These are phyloP conservation scores for Filosporella fistucella DNA, from an alignment of 495 filamentous ascomycete genomes.

Conservation along the genomic window DNA sequence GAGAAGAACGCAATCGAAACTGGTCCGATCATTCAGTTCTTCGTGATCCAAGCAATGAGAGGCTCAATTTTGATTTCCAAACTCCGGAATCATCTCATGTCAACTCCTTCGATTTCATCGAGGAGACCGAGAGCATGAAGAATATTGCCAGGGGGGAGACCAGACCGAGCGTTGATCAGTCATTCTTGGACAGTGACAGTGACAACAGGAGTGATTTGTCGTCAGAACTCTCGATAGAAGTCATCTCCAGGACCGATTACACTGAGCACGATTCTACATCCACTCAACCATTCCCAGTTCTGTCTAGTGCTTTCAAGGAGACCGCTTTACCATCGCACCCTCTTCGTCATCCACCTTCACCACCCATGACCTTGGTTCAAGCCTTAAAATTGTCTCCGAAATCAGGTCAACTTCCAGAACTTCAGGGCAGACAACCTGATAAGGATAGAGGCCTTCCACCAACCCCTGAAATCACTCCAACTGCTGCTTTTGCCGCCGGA, in stretches of 20 bases:
- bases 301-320: conserved; percentile 32
- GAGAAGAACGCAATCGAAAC: conserved; percentile 13
- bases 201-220: conserved; percentile 73
- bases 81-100: conserved; percentile 29
- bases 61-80: conserved; percentile 10
- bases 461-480: conserved; percentile 48
- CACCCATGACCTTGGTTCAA: conserved; percentile 69
- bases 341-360: conserved; percentile 66
- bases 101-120: conserved; percentile 45
- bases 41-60: conserved; percentile 21
- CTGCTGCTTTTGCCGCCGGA: conserved; percentile 5
- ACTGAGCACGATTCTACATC: conserved; percentile 25
- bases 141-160: conserved; percentile 38
- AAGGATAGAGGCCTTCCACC: conserved; percentile 37
- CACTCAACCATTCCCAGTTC: conserved; percentile 32
- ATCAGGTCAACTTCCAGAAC: conserved; percentile 38
- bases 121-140: conserved; percentile 53
- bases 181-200: conserved; percentile 64
- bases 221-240: conserved; percentile 73
- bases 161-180: conserved; percentile 41
- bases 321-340: conserved; percentile 53
- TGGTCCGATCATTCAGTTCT: conserved; percentile 23
- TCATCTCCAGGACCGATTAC: conserved; percentile 34
- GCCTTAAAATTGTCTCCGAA: conserved; percentile 27
- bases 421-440: conserved; percentile 23